phyloP scores from a whole-genome alignment of 1,284 basidiomycete genomes.

The Omphalotus olearius region DNA sequence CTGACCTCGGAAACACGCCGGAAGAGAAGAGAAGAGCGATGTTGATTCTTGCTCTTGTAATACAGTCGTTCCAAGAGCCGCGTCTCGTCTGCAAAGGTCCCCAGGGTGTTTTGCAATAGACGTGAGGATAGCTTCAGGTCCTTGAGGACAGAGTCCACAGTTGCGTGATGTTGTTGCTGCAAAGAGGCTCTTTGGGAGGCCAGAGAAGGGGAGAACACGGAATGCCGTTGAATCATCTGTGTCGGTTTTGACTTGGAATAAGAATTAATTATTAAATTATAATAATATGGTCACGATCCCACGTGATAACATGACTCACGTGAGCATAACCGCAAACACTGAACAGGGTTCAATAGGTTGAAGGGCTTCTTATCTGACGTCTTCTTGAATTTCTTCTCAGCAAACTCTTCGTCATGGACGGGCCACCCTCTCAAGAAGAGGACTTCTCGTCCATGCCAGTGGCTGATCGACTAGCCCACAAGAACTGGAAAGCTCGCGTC shows the following conservation, averaged over 20 bases:
- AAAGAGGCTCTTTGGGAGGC: neutral
- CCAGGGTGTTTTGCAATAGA: constrained; percentile 41
- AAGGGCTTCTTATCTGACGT: neutral
- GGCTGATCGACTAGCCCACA: constrained; percentile 82
- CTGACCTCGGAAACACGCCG: constrained; percentile 57
- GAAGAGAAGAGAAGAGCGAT: constrained; percentile 70
- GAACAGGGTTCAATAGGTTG: no score
- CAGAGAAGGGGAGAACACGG: neutral
- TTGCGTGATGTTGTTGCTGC: constrained; percentile 23
- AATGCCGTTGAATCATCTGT: no score
- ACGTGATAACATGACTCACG: no score
- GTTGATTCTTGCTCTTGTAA: constrained; percentile 80
- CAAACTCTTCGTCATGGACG: constrained; percentile 62
- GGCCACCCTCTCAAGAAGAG: constrained; percentile 86
- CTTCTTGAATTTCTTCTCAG: neutral
- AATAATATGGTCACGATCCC: no score
- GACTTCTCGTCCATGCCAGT: constrained; percentile 86
- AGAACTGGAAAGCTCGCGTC: constrained; percentile 98
- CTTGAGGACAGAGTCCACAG: constrained; percentile 56
- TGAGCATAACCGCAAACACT: no score
- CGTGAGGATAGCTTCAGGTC: constrained; percentile 51
- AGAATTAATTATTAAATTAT: no score
- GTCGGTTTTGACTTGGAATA: no score
- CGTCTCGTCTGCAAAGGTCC: constrained; percentile 48
- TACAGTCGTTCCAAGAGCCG: constrained; percentile 62